Conservation (phyloP, 805 yeast species). For the Lipomyces chichibuensis region DNA sequence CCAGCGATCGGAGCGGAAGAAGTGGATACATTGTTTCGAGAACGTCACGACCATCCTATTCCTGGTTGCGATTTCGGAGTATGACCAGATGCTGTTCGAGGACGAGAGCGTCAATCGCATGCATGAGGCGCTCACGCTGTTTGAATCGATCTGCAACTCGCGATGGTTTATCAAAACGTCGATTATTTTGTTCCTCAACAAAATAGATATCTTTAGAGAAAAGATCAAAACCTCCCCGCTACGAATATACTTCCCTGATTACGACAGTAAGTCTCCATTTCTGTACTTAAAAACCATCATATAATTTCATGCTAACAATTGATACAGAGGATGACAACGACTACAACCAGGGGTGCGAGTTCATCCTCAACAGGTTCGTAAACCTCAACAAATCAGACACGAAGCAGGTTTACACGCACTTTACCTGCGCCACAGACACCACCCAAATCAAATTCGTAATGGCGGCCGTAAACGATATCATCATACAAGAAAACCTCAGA, state of each 20-base stretch:
- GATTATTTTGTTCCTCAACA: constrained; percentile 84
- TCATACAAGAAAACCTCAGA: constrained; percentile 78
- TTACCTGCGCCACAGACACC: constrained; percentile 95
- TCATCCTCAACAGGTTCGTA: constrained; percentile 69
- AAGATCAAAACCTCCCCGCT: constrained; percentile 66
- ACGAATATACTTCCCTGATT: constrained; percentile 75
- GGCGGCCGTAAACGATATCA: constrained; percentile 89
- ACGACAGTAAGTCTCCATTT: constrained; percentile 41
- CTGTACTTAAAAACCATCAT: neutral
- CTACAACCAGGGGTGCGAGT: constrained; percentile 67
- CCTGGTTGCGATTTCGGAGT: constrained; percentile 88
- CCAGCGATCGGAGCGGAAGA: constrained; percentile 84
- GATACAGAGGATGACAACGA: constrained; percentile 61
- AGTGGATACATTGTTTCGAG: constrained; percentile 95
- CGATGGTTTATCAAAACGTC: constrained; percentile 85
- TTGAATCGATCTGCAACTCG: constrained; percentile 81
- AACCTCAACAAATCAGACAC: constrained; percentile 62
- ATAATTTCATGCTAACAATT: neutral
- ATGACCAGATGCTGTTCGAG: constrained; percentile 88
- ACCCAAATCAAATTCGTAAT: constrained; percentile 86
- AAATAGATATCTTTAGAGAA: constrained; percentile 75
- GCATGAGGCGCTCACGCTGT: constrained; percentile 84
- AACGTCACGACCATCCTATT: constrained; percentile 85
- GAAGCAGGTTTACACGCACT: constrained; percentile 83
- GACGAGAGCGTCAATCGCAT: constrained; percentile 87